Evolutionary conservation across 495 filamentous ascomycete genomes (phyloP), one percentile per base, ranked within the genome.

Genomic region (Daldinia bambusicola): DNA sequence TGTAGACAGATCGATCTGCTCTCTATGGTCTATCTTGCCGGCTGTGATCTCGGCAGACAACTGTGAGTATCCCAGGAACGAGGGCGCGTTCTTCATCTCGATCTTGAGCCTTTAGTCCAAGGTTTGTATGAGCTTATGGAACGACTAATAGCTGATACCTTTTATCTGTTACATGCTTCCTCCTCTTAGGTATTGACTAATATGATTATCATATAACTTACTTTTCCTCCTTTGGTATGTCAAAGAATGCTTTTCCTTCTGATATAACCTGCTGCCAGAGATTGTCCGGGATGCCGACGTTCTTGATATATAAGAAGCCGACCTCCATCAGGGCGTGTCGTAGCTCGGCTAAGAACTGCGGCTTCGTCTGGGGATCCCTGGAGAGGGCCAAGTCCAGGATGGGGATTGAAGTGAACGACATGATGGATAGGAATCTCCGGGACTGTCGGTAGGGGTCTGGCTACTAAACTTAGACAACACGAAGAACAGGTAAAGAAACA

Each of bases 301-400:
- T 94, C 69, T 88, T 89, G 57, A 99, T 87, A 74, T 99, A 99
- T 61, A 98, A 83, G 76, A 99, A 98, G 4, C 95, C 95, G 36
- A 97, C 93, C 79, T 95, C 91, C 74, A 98, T 86, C 32, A 98
- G 83, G 0, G 94, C 93, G 72, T 92, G 83, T 18, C 91, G 90
- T 13, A 98, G 85, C 10, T 89, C 79, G 0, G 85, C 80, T 0
- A 98, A 83, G 77, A 97, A 98, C 7, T 68, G 74, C 0, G 90
- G 83, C 78, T 97, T 97, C 0, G 92, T 94, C 8, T 81, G 76
- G n/a, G 89, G 79, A 51, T 87, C 81, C 58, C 82, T 78, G 30
- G 91, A 85, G 22, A 88, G 82, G 1, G 92, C 86, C 62, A 94
- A 88, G 77, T 97, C 91, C 14, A 98, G 86, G 61, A 97, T 84